Percentiles rank a stretch among this genome's conserved stretches.
phyloP scores from a whole-genome alignment of 495 filamentous ascomycete genomes.

The Trichoderma orchidacearum region DNA sequence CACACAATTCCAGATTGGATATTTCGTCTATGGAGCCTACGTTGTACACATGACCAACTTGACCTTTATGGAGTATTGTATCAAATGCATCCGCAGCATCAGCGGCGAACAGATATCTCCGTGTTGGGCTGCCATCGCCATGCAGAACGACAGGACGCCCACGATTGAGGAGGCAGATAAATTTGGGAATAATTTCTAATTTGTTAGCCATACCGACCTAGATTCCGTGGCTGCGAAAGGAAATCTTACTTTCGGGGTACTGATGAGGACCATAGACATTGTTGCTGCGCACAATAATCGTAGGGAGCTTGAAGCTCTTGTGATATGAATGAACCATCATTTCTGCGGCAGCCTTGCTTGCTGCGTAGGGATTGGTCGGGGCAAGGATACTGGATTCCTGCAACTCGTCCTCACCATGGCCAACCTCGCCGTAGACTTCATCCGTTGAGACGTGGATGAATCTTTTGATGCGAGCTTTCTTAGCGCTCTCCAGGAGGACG shows the following conservation, averaged over 20 bases:
- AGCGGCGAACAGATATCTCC: conserved; percentile 55
- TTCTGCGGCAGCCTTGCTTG: conserved; percentile 65
- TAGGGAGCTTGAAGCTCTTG: conserved; percentile 57
- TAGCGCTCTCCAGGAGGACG: conserved; percentile 53
- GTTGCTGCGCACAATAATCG: conserved; percentile 60
- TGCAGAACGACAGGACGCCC: conserved; percentile 48
- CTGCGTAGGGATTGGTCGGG: conserved; percentile 68
- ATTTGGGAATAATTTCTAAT: conserved; percentile 64
- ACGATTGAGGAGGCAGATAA: conserved; percentile 48
- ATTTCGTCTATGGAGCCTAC: conserved; percentile 56
- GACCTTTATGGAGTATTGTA: conserved; percentile 59
- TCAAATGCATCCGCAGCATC: conserved; percentile 70
- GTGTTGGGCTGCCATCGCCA: conserved; percentile 51
- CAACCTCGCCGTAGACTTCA: conserved; percentile 65
- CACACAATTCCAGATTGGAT: conserved; percentile 46
- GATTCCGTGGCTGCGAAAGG: neutral
- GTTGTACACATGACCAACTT: conserved; percentile 57
- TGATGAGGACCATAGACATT: conserved; percentile 73
- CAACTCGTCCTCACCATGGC: conserved; percentile 45
- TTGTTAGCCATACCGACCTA: neutral
- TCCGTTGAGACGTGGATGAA: conserved; percentile 68
- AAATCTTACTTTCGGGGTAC: conserved; percentile 56
- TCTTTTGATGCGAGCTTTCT: conserved; percentile 44
- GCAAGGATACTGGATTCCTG: conserved; percentile 46
- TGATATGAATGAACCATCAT: conserved; percentile 67